A percentile compares a stretch with the other conserved stretches of the same genome.
phyloP scores from a whole-genome alignment of 176 grass and related monocot genomes.

The Aechmea fasciata region DNA sequence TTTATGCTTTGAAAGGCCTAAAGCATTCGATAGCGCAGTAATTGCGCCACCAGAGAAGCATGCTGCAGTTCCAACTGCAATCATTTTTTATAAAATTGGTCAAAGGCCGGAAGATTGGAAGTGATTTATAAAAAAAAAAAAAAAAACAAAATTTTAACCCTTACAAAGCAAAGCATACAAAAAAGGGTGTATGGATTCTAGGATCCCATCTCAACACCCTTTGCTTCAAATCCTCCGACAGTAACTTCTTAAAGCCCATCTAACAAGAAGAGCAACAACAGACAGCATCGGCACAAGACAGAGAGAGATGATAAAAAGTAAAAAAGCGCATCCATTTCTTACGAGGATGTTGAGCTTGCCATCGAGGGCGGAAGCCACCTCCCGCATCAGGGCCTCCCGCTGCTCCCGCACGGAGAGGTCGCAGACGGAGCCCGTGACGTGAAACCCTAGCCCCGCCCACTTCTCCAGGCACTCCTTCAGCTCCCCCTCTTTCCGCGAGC shows the following conservation, averaged over 20 bases:
- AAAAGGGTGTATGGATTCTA: no score
- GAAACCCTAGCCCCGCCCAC: slow-evolving; percentile 8
- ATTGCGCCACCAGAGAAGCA: no score
- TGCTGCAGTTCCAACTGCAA: no score
- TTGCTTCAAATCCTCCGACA: no score
- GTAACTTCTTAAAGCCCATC: not conserved
- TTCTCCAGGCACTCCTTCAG: slow-evolving; percentile 31
- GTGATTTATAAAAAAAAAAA: no score
- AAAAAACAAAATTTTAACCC: no score
- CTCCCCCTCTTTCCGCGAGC: slow-evolving; percentile 40
- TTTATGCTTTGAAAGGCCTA: no score
- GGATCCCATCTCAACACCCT: no score
- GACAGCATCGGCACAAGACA: not conserved
- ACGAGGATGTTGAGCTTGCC: slow-evolving; percentile 39
- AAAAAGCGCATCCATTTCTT: not conserved
- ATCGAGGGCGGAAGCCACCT: not conserved
- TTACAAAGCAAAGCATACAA: no score
- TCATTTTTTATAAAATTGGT: no score
- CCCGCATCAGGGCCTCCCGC: slow-evolving; percentile 18
- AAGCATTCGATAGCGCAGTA: no score
- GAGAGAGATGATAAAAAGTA: not conserved
- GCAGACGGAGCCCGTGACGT: slow-evolving; percentile 27
- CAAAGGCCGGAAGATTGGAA: no score
- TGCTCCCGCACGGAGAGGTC: slow-evolving; percentile 15
- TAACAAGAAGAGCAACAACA: not conserved